A percentile compares a stretch with the other conserved stretches of the same genome.
Evolutionary conservation across 2,329 filamentous ascomycete species (phyloP).

Genomic region (Clarireedia homoeocarpa): DNA sequence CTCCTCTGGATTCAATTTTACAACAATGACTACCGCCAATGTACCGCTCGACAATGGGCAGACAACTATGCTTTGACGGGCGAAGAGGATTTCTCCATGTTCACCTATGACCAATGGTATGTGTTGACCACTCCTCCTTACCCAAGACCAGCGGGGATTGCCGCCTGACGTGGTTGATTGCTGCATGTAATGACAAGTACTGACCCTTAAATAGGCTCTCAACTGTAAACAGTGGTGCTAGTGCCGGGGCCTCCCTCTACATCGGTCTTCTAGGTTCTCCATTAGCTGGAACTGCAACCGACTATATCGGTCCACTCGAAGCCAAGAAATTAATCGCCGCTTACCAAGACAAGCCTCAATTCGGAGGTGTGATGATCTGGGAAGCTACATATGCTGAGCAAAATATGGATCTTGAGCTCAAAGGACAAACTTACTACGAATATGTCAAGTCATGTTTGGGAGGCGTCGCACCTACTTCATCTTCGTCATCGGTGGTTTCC

Average conservation of each 20-base stretch:
- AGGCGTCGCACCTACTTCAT: background rate
- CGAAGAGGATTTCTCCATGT: background rate
- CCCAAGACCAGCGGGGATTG: too few species aligned
- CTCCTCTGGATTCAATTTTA: slow-evolving; percentile 29
- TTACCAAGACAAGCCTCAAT: slow-evolving; percentile 17
- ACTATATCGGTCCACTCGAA: slow-evolving; percentile 22
- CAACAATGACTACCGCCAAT: slow-evolving; percentile 22
- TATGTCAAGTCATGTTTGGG: slow-evolving; percentile 18
- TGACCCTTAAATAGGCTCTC: slow-evolving; percentile 1
- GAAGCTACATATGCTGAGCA: slow-evolving; percentile 23
- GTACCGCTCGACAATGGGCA: slow-evolving; percentile 22
- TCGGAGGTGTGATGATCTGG: slow-evolving; percentile 31
- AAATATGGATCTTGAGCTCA: slow-evolving; percentile 11
- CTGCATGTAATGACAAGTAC: background rate
- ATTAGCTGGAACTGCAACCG: slow-evolving; percentile 7
- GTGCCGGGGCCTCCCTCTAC: slow-evolving; percentile 24
- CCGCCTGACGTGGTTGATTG: too few species aligned
- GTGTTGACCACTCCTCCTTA: background rate
- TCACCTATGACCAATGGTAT: slow-evolving; percentile 24
- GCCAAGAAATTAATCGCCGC: slow-evolving; percentile 19
- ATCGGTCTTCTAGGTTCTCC: slow-evolving; percentile 24
- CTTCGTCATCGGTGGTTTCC: slow-evolving; percentile 6
- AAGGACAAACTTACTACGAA: slow-evolving; percentile 12
- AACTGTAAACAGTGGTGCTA: slow-evolving; percentile 15
- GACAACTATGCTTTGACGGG: background rate